Evolutionary conservation across 2,329 filamentous ascomycete genomes (phyloP), one percentile per base, ranked within the genome.

Genomic region (Curvularia lunata): DNA sequence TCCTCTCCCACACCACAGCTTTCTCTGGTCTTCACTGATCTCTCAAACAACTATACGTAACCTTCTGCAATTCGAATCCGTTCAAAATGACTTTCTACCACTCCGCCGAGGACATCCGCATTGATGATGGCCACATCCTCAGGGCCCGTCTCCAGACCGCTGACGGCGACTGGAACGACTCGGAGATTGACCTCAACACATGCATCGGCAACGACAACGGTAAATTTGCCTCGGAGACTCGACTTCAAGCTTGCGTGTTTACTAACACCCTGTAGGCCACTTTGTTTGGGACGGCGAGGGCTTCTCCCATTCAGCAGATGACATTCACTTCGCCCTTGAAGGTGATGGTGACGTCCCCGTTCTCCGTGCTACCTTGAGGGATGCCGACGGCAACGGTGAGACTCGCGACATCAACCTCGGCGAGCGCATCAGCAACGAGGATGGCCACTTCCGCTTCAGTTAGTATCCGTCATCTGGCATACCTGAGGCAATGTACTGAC

Each of bases 131-230:
- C 62, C 78, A 81, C 72, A 80, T 82, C 65, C 83, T 86, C 56
- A 72, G 63, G 25, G 81, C 79, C 56, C 62, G 70, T 46, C 80
- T 83, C 47, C 67, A 58, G 16, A 77, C 77, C 49, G 75, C 56
- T 3, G 70, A 81, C 5, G 83, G 81, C 41, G 78, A 83, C 0
- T 72, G 69, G 51, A 65, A 78, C 25, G 79, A 85, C 23, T 67
- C 78, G 12, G 73, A 79, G 67, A 67, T 84, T 51, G 76, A 85
- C 67, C 79, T 86, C 58, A 80, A 86, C 74, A 48, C 75, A 2
- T 68, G 74, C 66, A 76, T 86, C 48, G 83, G 84, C 34, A 86
- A 86, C 76, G 61, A 80, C 49, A 68, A 85, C 56, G 84, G 83
- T 82, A 50, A 4, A 19, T 4, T 8, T 27, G 10, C 32, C 28